Evolutionary conservation across 1,284 basidiomycete genomes (phyloP).

Genomic region (Cutaneotrichosporon spelunceum): DNA sequence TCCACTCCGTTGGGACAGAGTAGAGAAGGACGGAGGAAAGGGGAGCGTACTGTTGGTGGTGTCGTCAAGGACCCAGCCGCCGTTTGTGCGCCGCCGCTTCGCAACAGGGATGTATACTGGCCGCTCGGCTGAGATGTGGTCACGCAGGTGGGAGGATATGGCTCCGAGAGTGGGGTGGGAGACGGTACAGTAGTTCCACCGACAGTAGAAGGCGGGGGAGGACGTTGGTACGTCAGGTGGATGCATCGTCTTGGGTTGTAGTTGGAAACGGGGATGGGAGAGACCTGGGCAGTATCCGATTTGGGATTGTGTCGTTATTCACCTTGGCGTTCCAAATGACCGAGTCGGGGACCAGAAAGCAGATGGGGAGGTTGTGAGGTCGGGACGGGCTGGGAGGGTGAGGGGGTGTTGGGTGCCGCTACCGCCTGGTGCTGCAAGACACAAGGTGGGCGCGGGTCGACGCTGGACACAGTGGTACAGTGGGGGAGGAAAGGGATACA

Average conservation of each 20-base stretch:
- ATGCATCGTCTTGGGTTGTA: background rate
- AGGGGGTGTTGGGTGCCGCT: too few species aligned
- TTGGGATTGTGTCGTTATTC: too few species aligned
- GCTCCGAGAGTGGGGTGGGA: conserved; percentile 9
- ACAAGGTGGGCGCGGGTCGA: background rate
- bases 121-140: conserved; percentile 18
- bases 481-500: background rate
- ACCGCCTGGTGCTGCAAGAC: too few species aligned
- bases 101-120: conserved; percentile 16
- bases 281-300: background rate
- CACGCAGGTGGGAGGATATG: conserved; percentile 13
- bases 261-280: background rate
- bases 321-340: background rate
- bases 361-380: background rate
- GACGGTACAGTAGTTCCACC: conserved; percentile 22
- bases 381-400: too few species aligned
- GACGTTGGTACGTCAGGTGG: background rate
- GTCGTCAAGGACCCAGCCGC: conserved; percentile 20
- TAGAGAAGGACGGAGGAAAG: background rate
- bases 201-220: conserved; percentile 13
- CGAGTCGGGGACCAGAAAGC: background rate
- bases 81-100: conserved; percentile 14
- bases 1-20: background rate
- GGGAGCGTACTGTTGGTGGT: background rate
- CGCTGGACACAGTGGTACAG: background rate